Evolutionary conservation across 306 rosid species (phyloP).

Genomic region (Chamaecrista fasciculata): DNA sequence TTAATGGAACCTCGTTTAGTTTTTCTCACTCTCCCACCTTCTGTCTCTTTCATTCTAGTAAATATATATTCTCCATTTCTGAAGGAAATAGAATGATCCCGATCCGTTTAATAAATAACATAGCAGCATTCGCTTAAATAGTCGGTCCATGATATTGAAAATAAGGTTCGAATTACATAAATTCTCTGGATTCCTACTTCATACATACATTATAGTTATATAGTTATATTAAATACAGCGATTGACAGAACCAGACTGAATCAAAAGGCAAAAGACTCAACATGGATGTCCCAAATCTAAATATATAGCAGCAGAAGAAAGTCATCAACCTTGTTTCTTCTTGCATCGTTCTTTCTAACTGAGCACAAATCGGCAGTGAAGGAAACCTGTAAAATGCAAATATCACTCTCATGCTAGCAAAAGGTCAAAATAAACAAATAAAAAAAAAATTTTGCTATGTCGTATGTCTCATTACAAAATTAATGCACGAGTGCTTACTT

Average conservation of each 20-base stretch:
- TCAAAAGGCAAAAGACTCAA: slow-evolving; percentile 34
- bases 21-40: too few relatives aligned
- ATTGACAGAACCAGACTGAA: neutral
- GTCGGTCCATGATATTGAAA: slow-evolving; percentile 11
- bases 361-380: slow-evolving; percentile 68
- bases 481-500: too few relatives aligned
- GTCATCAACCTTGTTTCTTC: slow-evolving; percentile 14
- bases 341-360: slow-evolving; percentile 36
- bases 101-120: too few relatives aligned
- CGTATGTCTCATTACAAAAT: too few relatives aligned
- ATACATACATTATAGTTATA: slow-evolving; percentile 31
- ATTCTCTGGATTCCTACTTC: slow-evolving; percentile 9
- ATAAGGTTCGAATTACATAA: slow-evolving; percentile 6
- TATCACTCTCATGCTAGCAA: neutral
- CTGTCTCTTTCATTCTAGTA: too few relatives aligned
- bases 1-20: too few relatives aligned
- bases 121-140: too few relatives aligned
- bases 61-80: too few relatives aligned
- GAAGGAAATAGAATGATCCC: too few relatives aligned
- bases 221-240: slow-evolving; percentile 17
- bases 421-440: neutral
- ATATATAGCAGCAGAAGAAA: slow-evolving; percentile 26
- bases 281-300: slow-evolving; percentile 28
- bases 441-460: too few relatives aligned
- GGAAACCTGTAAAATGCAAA: slow-evolving; percentile 84